Evolutionary conservation across 2,329 filamentous ascomycete genomes (phyloP), one percentile per base, ranked within the genome.

Genomic region (Basipetospora sp.): DNA sequence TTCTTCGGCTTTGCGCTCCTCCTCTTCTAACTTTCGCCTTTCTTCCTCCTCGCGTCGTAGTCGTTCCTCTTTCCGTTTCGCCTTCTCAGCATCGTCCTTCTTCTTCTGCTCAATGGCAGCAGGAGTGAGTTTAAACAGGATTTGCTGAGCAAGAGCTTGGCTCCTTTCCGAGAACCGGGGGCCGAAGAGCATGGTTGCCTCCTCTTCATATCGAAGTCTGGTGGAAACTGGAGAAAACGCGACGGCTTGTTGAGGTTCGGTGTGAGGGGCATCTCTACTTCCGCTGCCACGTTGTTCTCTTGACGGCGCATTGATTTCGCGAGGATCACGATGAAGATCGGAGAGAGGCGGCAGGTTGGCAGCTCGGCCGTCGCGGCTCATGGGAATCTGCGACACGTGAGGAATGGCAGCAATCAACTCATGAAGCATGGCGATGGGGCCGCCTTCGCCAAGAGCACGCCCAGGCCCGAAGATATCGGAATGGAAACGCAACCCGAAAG

Each of bases 71-170:
- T 80, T 78, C 43, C 64, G 72, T 59, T 64, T 72, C 72, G 47
- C 79, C 72, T 45, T 73, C 69, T 53, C 44, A 57, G 56, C 47
- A 71, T 71, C 41, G 53, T 57, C 18, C 29, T 79, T 73, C 58
- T 80, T 85, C 44, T 87, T 83, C 41, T 77, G 75, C 52, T 88
- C 77, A 42, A 94, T 77, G 6, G 88, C 87, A 16, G 82, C 77
- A 29, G 90, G 90, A 3, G 88, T 77, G 43, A 98, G 70, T 29
- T 76, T 60, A 31, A 74, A 77, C 29, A 85, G 64, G 18, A 98
- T 70, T 73, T 78, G 44, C 78, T 60, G 13, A 93, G 65, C 38
- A 13, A 45, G 36, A 17, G 73, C 72, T 42, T 71, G 65, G 3
- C 77, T 71, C 51, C 81, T 81, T 34, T 94, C 86, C 3, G 71